Conservation (phyloP, 345 rosid genomes). For the Corchorus olitorius region DNA sequence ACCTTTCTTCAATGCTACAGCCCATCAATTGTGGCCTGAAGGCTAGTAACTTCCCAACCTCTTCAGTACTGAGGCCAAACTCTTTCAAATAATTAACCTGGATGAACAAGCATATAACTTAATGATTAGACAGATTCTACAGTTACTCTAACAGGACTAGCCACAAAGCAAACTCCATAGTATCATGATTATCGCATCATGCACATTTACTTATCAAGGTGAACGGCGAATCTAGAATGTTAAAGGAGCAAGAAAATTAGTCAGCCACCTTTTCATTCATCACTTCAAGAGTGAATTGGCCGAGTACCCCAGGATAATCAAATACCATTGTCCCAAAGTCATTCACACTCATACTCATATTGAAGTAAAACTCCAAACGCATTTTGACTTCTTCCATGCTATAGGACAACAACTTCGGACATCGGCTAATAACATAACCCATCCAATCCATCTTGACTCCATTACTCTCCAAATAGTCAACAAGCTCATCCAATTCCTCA, state of each 20-base stretch:
- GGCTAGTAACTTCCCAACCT: conserved; percentile 76
- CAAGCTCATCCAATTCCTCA: conserved; percentile 61
- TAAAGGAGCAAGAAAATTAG: conserved; percentile 10
- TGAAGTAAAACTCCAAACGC: conserved; percentile 68
- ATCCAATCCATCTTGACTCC: conserved; percentile 90
- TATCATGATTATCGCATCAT: neutral
- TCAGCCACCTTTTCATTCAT: conserved; percentile 77
- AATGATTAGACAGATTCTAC: neutral
- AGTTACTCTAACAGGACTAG: neutral
- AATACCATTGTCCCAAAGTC: conserved; percentile 95
- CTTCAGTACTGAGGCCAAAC: conserved; percentile 77
- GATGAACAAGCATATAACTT: conserved; percentile 20
- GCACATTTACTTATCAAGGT: neutral
- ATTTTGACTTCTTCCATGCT: conserved; percentile 63
- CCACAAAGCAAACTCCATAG: neutral
- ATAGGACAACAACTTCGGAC: conserved; percentile 63
- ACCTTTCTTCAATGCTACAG: conserved; percentile 76
- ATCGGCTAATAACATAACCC: conserved; percentile 78
- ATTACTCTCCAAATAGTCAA: conserved; percentile 65
- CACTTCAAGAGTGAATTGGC: conserved; percentile 64
- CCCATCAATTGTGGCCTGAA: conserved; percentile 87
- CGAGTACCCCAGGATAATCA: conserved; percentile 76
- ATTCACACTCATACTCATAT: conserved; percentile 77
- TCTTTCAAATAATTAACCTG: conserved; percentile 83
- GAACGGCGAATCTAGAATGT: neutral